Percentiles rank a stretch among this genome's conserved stretches.
Evolutionary conservation across 2,329 filamentous ascomycete species (phyloP).

Genomic region (Blastomyces gilchristii): DNA sequence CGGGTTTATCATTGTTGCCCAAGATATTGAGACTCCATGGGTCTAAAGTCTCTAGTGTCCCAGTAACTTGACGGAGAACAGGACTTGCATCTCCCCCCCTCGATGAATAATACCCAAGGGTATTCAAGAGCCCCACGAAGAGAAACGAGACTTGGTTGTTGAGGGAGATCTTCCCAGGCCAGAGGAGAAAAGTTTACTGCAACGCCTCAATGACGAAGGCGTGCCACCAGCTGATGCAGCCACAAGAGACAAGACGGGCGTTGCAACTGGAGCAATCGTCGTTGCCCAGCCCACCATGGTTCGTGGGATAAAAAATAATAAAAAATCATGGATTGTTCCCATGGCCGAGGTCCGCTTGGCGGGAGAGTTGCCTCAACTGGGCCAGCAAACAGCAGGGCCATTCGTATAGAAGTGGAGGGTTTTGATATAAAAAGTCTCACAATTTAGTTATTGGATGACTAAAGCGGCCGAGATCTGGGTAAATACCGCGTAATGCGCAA

Average conservation of each 20-base stretch:
- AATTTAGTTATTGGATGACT: neutral
- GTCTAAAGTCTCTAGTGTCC: neutral
- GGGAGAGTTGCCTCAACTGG: neutral
- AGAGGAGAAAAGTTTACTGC: neutral
- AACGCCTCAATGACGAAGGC: neutral
- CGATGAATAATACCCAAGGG: neutral
- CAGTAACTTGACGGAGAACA: neutral
- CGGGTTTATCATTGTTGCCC: neutral
- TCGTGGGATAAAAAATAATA: neutral
- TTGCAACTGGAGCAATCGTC: neutral
- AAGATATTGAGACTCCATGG: neutral
- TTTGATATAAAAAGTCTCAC: conserved; percentile 3
- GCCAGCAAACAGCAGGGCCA: neutral
- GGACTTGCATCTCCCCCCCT: neutral
- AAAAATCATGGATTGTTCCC: neutral
- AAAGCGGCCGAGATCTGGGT: neutral
- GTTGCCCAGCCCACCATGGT: neutral
- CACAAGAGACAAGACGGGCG: neutral
- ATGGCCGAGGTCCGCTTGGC: neutral
- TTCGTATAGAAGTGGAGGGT: neutral
- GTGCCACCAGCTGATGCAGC: neutral
- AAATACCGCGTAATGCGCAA: neutral
- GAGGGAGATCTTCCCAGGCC: neutral
- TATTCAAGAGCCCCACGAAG: neutral
- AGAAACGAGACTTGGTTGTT: neutral